A percentile compares a stretch with the other conserved stretches of the same genome.
phyloP scores from a whole-genome alignment of 2,329 filamentous ascomycete species.

The Mycogone perniciosa region DNA sequence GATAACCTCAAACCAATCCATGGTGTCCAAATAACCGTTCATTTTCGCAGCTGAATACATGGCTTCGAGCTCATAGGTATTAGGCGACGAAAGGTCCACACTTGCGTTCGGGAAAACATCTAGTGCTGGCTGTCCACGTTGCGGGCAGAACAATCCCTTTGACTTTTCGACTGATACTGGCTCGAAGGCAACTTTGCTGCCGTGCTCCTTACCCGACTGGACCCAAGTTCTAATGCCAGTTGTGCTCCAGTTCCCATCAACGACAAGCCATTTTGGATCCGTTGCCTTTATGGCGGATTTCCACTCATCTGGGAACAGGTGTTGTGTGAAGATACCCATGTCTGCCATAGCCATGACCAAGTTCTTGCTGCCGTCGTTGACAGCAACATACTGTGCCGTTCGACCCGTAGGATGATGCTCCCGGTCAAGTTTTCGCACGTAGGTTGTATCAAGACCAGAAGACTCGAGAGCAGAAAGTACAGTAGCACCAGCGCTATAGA shows the following conservation, averaged over 20 bases:
- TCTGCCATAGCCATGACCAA: slow-evolving; percentile 93
- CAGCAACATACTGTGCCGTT: slow-evolving; percentile 85
- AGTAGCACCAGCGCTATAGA: slow-evolving; percentile 61
- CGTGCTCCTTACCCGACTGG: slow-evolving; percentile 47
- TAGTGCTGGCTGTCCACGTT: slow-evolving; percentile 34
- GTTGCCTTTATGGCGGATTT: slow-evolving; percentile 48
- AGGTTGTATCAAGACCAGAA: slow-evolving; percentile 57
- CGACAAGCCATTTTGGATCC: slow-evolving; percentile 68
- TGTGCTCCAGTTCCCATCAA: slow-evolving; percentile 82
- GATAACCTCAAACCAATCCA: slow-evolving; percentile 73
- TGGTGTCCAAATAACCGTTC: slow-evolving; percentile 60
- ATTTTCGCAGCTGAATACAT: slow-evolving; percentile 68
- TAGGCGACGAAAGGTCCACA: slow-evolving; percentile 76
- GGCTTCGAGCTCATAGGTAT: slow-evolving; percentile 70
- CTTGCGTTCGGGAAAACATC: slow-evolving; percentile 53
- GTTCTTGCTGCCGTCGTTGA: slow-evolving; percentile 79
- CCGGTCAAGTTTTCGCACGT: slow-evolving; percentile 52
- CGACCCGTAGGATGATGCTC: slow-evolving; percentile 47
- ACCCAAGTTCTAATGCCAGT: slow-evolving; percentile 63
- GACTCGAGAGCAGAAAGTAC: slow-evolving; percentile 60
- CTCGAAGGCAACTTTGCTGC: slow-evolving; percentile 68
- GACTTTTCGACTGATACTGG: slow-evolving; percentile 83
- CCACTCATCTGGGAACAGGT: slow-evolving; percentile 52
- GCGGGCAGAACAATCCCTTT: slow-evolving; percentile 54
- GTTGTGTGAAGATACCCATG: slow-evolving; percentile 72